These are phyloP conservation scores for Begonia fuchsioides DNA, from an alignment of 306 rosid genomes.

Conservation along the genomic window DNA sequence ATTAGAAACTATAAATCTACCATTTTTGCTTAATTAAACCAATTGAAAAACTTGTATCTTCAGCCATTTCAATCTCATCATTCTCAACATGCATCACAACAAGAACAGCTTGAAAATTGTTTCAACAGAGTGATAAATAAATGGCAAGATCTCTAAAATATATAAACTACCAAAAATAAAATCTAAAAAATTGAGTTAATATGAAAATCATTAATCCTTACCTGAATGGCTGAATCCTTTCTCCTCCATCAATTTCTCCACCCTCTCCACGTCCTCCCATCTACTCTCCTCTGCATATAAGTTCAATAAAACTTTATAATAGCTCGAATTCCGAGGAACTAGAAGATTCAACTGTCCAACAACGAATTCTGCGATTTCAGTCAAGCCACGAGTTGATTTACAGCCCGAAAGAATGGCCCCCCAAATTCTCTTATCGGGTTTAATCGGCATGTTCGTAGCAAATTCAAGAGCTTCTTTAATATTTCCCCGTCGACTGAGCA, in stretches of 20 bases:
- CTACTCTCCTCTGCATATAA: conserved; percentile 3
- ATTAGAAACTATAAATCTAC: no score
- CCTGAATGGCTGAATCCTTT: conserved; percentile 6
- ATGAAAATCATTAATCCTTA: not conserved
- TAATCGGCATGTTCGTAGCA: conserved; percentile 7
- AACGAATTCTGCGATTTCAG: conserved; percentile 11
- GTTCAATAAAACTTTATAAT: conserved; percentile 4
- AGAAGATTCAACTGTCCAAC: conserved; percentile 5
- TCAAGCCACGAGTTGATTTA: conserved; percentile 2
- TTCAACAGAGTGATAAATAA: not conserved
- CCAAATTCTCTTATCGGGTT: conserved; percentile 12
- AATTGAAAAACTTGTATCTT: not conserved
- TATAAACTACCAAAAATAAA: not conserved
- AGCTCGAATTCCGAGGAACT: not conserved
- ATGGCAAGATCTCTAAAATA: not conserved
- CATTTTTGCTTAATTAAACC: not conserved
- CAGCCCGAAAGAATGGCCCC: conserved; percentile 6
- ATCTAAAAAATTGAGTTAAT: not conserved
- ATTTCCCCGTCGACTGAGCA: conserved; percentile 8
- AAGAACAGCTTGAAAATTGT: no score
- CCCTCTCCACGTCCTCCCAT: conserved; percentile 7
- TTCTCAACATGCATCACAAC: not conserved
- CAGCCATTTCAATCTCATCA: not conserved
- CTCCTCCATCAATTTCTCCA: conserved; percentile 6
- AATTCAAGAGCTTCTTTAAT: conserved; percentile 12